Evolutionary conservation across 176 grass and related monocot species (phyloP).

Genomic region (Dactylis glomerata): DNA sequence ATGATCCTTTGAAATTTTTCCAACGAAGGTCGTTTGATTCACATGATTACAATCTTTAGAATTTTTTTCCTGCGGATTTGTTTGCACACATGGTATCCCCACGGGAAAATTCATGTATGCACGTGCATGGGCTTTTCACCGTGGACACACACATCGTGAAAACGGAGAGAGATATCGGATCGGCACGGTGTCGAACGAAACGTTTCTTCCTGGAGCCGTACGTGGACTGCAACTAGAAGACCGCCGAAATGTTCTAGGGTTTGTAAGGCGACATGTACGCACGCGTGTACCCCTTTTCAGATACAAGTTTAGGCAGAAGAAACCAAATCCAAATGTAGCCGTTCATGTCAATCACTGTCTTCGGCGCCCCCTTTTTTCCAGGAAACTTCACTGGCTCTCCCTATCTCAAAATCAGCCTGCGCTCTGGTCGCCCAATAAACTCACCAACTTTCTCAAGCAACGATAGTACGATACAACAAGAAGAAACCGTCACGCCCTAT

Average conservation of each 20-base stretch:
- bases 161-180: not conserved
- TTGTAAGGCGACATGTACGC: conserved; percentile 11
- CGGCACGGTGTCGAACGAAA: not conserved
- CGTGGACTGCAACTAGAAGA: conserved; percentile 13
- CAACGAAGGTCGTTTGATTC: too few relatives aligned
- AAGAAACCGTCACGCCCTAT: conserved; percentile 24
- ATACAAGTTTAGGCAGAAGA: not conserved
- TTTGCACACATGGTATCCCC: too few relatives aligned
- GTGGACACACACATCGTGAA: not conserved
- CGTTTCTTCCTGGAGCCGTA: not conserved
- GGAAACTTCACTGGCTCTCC: conserved; percentile 29
- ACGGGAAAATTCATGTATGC: too few relatives aligned
- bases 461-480: not conserved
- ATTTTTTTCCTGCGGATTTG: too few relatives aligned
- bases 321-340: not conserved
- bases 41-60: too few relatives aligned
- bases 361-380: conserved; percentile 21
- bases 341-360: not conserved
- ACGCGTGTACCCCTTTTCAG: not conserved
- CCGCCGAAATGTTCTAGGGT: not conserved
- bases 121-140: too few relatives aligned
- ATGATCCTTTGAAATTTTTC: too few relatives aligned
- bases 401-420: not conserved
- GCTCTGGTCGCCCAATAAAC: not conserved
- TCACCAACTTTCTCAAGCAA: conserved; percentile 11